Conservation (phyloP, 1,284 basidiomycete genomes). For the Leccinum pallidistipes region DNA sequence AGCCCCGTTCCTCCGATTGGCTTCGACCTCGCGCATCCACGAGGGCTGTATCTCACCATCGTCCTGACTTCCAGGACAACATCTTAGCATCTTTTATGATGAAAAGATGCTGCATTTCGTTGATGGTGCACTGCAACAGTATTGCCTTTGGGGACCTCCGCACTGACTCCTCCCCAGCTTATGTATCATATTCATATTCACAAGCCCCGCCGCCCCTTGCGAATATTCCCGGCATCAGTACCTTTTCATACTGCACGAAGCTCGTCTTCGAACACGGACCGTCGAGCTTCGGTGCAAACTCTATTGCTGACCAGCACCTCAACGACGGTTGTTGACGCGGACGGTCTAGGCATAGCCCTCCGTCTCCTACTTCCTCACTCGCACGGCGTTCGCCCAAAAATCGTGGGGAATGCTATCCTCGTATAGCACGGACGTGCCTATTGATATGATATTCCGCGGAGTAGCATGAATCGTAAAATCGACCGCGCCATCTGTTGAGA, state of each 20-base stretch:
- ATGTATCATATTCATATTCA: not conserved
- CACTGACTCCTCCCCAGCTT: constrained; percentile 4
- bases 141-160: constrained; percentile 13
- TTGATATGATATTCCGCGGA: not conserved
- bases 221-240: not conserved
- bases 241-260: constrained; percentile 2
- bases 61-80: not conserved
- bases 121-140: constrained; percentile 11
- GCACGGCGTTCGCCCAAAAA: constrained; percentile 5
- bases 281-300: constrained; percentile 9
- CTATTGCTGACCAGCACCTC: constrained; percentile 15
- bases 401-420: constrained; percentile 7
- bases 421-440: constrained; percentile 1
- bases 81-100: constrained; percentile 16
- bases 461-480: constrained; percentile 1
- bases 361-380: not conserved
- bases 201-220: not conserved
- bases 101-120: constrained; percentile 4
- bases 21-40: constrained; percentile 7
- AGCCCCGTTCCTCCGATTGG: not conserved
- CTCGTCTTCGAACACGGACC: not conserved
- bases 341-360: constrained; percentile 9
- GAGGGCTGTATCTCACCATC: not conserved
- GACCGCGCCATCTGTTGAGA: not conserved
- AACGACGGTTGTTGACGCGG: constrained; percentile 13